These are phyloP conservation scores for Neohortaea acidophila DNA, from an alignment of 495 filamentous ascomycete species.

Conservation along the genomic window DNA sequence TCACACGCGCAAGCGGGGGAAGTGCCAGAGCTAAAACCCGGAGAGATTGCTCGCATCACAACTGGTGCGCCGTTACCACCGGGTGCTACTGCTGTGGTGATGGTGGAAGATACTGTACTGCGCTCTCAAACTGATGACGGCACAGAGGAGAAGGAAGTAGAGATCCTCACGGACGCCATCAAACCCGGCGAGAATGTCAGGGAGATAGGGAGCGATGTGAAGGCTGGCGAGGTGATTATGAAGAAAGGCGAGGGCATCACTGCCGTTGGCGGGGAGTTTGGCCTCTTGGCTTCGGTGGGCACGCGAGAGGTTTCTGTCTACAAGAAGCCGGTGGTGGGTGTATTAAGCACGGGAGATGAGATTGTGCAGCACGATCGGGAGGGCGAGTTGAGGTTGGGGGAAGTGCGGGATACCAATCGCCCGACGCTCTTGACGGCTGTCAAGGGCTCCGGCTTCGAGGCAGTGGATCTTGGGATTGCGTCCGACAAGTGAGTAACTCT, in stretches of 20 bases:
- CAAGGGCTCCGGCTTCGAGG: constrained; percentile 58
- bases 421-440: constrained; percentile 70
- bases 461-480: constrained; percentile 75
- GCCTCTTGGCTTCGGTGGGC: constrained; percentile 74
- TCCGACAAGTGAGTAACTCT: constrained; percentile 44
- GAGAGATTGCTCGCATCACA: constrained; percentile 76
- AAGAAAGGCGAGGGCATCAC: constrained; percentile 62
- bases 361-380: constrained; percentile 62
- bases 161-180: constrained; percentile 66
- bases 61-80: constrained; percentile 84
- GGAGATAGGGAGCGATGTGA: constrained; percentile 80
- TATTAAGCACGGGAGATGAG: constrained; percentile 91
- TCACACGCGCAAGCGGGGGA: constrained; percentile 65
- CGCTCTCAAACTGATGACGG: constrained; percentile 58
- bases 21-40: constrained; percentile 44
- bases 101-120: constrained; percentile 89
- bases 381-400: constrained; percentile 50
- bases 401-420: constrained; percentile 87
- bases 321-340: constrained; percentile 61
- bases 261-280: constrained; percentile 76
- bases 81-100: constrained; percentile 81
- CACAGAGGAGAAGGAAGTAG: constrained; percentile 69
- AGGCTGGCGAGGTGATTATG: constrained; percentile 50
- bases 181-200: constrained; percentile 72
- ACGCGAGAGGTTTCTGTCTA: constrained; percentile 57